Evolutionary conservation across 139 green algal genomes (phyloP), one percentile per base, ranked within the genome.

Genomic region (Chlamydomonas applanata): DNA sequence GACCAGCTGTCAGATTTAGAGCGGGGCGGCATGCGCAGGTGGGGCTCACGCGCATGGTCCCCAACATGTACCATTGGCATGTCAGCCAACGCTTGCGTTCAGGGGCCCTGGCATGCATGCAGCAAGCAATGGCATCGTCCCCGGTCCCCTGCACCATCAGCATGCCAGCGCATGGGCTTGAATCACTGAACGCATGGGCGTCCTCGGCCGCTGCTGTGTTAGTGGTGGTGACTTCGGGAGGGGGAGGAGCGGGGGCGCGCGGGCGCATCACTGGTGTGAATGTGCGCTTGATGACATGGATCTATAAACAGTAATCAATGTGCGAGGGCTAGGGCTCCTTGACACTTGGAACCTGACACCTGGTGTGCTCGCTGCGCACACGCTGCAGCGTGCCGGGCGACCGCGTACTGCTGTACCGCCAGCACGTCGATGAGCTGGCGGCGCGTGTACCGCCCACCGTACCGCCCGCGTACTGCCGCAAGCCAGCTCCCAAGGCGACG

Each of bases 1-100:
- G 82, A 87, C 24, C 73, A 78, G 57, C 59, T 87, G 44, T 59
- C 69, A 5, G 82, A 83, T n/a, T 32, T 84, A 9, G 73, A 83
- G 59, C 34, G 56, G 1, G 46, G 24, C 20, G 46, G 35, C 4
- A 30, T 40, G 59, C 30, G 59, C 30, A 35, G 29, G 59, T 66
- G 59, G n/a, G n/a, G n/a, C n/a, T n/a, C n/a, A n/a, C n/a, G n/a
- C n/a, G n/a, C n/a, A n/a, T n/a, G n/a, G n/a, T n/a, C n/a, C n/a
- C n/a, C n/a, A n/a, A n/a, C n/a, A n/a, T 66, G 59, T 35, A 25
- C 59, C 3, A 16, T 34, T 22, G 29, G 59, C 35, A 4, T 66
- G n/a, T 66, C n/a, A 3, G 24, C 25, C 3, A 40, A 25, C n/a
- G 59, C 30, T 24, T 66, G n/a, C 35, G 59, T 35, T 4, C 25